Percentiles rank a stretch among this genome's conserved stretches.
These are phyloP conservation scores for Aechmea fasciata DNA, from an alignment of 176 grass and related monocot species.

Conservation along the genomic window DNA sequence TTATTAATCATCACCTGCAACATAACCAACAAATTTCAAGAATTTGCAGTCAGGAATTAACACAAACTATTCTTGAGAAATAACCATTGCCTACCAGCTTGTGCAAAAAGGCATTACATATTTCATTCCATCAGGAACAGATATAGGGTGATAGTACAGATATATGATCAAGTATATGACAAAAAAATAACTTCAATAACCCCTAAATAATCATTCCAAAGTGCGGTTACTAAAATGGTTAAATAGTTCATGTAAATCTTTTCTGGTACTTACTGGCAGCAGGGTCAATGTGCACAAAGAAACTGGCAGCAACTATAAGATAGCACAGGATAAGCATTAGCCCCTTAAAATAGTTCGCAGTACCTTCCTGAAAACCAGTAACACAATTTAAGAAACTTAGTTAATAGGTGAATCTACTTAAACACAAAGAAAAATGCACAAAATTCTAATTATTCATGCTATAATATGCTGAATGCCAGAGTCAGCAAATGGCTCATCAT, in stretches of 20 bases:
- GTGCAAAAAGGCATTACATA: too few species aligned
- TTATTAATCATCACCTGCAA: constrained; percentile 1
- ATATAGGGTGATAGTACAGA: too few species aligned
- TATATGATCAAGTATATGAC: too few species aligned
- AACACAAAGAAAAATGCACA: neutral
- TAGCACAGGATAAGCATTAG: constrained; percentile 87
- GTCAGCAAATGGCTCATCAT: too few species aligned
- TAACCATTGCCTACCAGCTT: too few species aligned
- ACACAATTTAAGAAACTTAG: constrained; percentile 4
- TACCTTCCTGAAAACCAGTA: constrained; percentile 58
- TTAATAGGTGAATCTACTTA: neutral
- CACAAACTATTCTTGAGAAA: too few species aligned
- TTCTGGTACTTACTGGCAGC: constrained; percentile 37
- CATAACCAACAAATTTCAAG: neutral
- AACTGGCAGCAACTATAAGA: constrained; percentile 81
- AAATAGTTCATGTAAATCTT: neutral
- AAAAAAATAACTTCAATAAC: neutral
- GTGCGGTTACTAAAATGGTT: neutral
- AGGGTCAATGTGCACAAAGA: constrained; percentile 84
- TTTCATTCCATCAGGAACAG: too few species aligned
- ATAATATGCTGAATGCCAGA: too few species aligned
- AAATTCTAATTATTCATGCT: neutral
- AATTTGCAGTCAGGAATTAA: neutral
- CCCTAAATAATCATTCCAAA: neutral
- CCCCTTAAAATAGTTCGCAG: constrained; percentile 87